Base-by-base conservation (phyloP, 345 rosid species). In the Nasturtium officinale region DNA sequence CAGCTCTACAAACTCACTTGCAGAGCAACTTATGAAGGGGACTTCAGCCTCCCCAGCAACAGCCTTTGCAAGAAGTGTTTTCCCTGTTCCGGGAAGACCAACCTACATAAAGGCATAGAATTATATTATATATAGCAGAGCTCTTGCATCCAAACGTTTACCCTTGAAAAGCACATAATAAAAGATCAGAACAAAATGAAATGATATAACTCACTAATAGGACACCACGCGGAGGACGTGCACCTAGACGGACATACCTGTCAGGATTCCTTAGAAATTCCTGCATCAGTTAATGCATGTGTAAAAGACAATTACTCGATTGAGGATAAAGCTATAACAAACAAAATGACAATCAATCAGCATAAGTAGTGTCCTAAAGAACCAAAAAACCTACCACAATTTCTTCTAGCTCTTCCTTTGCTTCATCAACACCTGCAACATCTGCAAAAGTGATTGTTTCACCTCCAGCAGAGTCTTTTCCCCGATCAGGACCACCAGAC, bases 51-150 rank as follows among this genome's bases (percentile, higher is more conserved):
- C 99, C 60, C 98, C 96, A 33, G 97, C 98, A 50, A 94, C 95
- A 33, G 96, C 98, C 83, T 91, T 94, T 35, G 98, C 98, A 45
- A 76, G 79, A 56, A 77, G 92, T 17, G 99, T 95, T 87, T 95
- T 95, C 50, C 98, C 97, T 54, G 98, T 92, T 82, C 99, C 98
- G 42, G 96, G 99, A 82, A 87, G 98, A 76, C 98, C 98, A 67
- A 90, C 98, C 98, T 90, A 76, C 64, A 71, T 72, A 45, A 79
- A 77, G 5, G 61, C 54, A 23, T 57, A n/a, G 0, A 26, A 25
- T n/a, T n/a, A n/a, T n/a, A n/a, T n/a, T n/a, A 38, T 50, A 15
- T 17, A 18, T 23, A 23, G 25, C 25, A 23, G 25, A 23, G 25
- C 2, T 23, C 25, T 23, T 23, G 25, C 2, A 23, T 23, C 25